Evolutionary conservation across 176 grass and related monocot species (phyloP).

Genomic region (Phyllostachys edulis): DNA sequence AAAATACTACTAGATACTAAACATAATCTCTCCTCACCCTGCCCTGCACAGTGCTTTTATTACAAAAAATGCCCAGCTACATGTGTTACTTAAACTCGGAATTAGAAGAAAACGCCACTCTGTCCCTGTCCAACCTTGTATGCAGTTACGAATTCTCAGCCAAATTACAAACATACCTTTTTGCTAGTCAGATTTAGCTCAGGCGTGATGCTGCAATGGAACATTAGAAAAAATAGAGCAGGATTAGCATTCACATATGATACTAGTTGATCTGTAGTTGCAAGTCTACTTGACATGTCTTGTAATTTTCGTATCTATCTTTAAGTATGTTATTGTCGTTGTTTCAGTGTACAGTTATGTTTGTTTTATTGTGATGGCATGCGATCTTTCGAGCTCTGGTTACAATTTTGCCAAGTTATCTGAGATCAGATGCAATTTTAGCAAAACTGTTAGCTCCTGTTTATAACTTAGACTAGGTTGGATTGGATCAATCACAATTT

Average conservation of each 20-base stretch:
- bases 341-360: neutral
- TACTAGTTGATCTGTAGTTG: slow-evolving; percentile 11
- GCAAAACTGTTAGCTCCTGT: neutral
- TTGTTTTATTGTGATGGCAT: neutral
- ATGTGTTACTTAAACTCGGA: neutral
- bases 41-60: neutral
- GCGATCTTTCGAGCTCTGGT: neutral
- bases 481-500: neutral
- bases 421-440: neutral
- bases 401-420: neutral
- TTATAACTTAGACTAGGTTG: neutral
- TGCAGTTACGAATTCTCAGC: neutral
- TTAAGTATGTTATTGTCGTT: neutral
- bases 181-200: neutral
- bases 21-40: neutral
- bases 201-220: neutral
- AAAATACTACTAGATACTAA: neutral
- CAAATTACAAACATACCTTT: neutral
- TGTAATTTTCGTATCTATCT: neutral
- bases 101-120: neutral
- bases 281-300: neutral
- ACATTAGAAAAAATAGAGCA: neutral
- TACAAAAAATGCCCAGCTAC: neutral
- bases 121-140: neutral
- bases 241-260: neutral